Base-by-base conservation (phyloP, 2,329 filamentous ascomycete species). In the Geosmithia putterillii region DNA sequence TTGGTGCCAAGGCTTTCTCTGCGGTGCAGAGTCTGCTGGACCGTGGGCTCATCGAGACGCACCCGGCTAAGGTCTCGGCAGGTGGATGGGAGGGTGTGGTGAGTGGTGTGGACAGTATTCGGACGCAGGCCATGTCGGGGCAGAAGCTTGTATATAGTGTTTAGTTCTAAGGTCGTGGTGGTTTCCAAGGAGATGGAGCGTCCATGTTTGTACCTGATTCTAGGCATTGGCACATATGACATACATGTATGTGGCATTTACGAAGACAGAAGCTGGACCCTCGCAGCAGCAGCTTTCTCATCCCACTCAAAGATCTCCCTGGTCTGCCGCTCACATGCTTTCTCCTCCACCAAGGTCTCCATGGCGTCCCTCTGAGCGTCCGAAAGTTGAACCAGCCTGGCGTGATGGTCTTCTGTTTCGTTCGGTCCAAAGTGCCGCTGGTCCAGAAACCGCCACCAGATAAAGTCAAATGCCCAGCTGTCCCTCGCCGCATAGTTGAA, bases 371-470 rank as follows among this genome's bases (percentile, higher is more conserved):
- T 40, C 36, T 57, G 47, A 12, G 48, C 34, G 6, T 48, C 40
- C 4, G 43, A 47, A 1, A 58, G 47, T 0, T 56, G 43, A 36
- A 52, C 40, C 0, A 54, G n/a, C 25, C 51, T 54, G 6, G 47
- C 42, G 40, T 46, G 48, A 15, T 44, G 50, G 8, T 52, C 41
- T 4, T 38, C 22, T 3, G 43, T 0, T 4, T 49, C 52, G 40
- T 50, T 48, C 2, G 25, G 45, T 4, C 59, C 58, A 42, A 59
- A 63, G 42, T 50, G 59, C 3, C 43, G 50, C 44, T 54, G 47
- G 43, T 65, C 59, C 15, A 64, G 42, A 41, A 46, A 59, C 37
- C 51, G 58, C 61, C 61, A 65, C 43, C 43, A 65, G 6, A 63
- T 46, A n/a, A 50, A 49, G 45, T 65, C 61, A 40, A 65, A 62